A percentile compares a stretch with the other conserved stretches of the same genome.
Conservation (phyloP, 345 rosid genomes). For the Acer saccharum region DNA sequence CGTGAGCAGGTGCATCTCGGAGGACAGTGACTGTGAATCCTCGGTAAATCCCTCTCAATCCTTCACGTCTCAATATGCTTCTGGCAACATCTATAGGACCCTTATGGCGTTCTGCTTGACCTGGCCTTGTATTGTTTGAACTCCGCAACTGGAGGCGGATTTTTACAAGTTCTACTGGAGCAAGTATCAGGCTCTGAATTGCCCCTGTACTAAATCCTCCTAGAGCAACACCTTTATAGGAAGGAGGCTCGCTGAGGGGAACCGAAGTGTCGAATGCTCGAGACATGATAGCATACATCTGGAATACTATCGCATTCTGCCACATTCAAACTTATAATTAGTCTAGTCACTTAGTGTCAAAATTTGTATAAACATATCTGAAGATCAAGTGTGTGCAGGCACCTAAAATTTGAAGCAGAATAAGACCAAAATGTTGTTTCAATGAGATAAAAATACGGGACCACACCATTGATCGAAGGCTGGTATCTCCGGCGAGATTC, state of each 20-base stretch:
- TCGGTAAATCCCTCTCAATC: conserved; percentile 65
- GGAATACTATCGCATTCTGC: conserved; percentile 98
- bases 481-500: conserved; percentile 12
- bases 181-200: conserved; percentile 68
- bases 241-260: conserved; percentile 63
- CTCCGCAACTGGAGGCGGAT: conserved; percentile 81
- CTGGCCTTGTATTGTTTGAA: conserved; percentile 17
- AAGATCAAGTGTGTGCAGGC: neutral
- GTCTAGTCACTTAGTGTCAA: neutral
- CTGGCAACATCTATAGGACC: conserved; percentile 70
- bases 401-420: neutral
- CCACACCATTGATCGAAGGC: neutral
- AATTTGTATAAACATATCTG: neutral
- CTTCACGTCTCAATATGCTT: conserved; percentile 59
- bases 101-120: conserved; percentile 8
- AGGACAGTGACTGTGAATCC: conserved; percentile 71
- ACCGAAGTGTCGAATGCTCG: conserved; percentile 61
- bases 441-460: neutral
- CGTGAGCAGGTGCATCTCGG: conserved; percentile 87
- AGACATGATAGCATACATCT: conserved; percentile 79
- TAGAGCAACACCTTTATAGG: conserved; percentile 78
- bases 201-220: conserved; percentile 91
- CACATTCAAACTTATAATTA: conserved; percentile 17
- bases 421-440: neutral
- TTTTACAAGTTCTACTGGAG: conserved; percentile 81